Base-by-base conservation (phyloP, 257 asterid genomes). In the Echites panduratus region DNA sequence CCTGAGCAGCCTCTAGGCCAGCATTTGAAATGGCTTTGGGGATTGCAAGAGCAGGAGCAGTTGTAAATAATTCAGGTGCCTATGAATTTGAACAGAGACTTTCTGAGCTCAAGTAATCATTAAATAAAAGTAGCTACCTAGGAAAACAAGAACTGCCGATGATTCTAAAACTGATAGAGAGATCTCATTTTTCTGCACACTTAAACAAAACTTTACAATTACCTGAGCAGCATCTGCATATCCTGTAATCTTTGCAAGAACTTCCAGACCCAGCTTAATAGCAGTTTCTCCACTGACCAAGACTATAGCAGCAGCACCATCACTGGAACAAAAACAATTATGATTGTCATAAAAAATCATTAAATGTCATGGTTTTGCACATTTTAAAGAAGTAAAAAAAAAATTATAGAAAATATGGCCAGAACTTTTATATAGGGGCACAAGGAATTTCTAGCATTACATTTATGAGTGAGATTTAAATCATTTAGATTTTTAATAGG, bases 161-260 rank as follows among this genome's bases (percentile, higher is more conserved):
- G 14, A 11, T 16, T 73, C 38, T 62, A 44, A 27, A 29, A 26
- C 49, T n/a, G 13, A 32, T 6, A 45, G 54, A 26, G 27, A 26
- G 26, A 7, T 57, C 38, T 24, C 48, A 48, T 26, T 19, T 66
- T 74, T 53, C 24, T 43, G 27, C 43, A 43, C 26, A 26, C 47
- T 20, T 41, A 12, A 29, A 38, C 0, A 10, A 16, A 40, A 49
- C 5, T 32, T 24, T 20, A 19, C 17, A 7, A 10, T 43, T 84
- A 95, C 99, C 85, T 95, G 95, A 76, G 99, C 99, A 61, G 99
- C 99, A 84, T 95, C 99, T 38, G 97, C 98, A 81, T 87, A 95
- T 78, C 99, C 99, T 0, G 79, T 73, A 80, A 95, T 89, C 87
- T 92, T 95, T 59, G 88, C 99, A 74, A 95, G 87, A 67, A 95